A percentile compares a stretch with the other conserved stretches of the same genome.
phyloP scores from a whole-genome alignment of 2,329 filamentous ascomycete species.

The Gnomoniopsis smithogilvyi region DNA sequence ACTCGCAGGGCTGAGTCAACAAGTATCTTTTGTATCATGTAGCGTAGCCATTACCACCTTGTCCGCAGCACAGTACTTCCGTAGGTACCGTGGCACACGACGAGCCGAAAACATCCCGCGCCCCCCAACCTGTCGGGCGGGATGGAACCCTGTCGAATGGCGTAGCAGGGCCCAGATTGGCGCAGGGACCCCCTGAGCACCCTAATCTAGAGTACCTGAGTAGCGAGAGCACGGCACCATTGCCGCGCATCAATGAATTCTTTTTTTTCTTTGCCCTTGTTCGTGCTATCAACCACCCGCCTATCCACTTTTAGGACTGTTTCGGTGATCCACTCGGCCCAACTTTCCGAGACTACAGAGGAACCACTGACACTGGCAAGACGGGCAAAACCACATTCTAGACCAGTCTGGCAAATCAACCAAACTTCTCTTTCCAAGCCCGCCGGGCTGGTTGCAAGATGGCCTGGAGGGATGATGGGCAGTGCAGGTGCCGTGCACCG shows the following conservation, averaged over 20 bases:
- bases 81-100: not conserved
- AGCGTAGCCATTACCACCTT: too few species aligned
- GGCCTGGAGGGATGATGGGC: too few species aligned
- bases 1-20: not conserved
- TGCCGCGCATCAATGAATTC: too few species aligned
- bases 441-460: too few species aligned
- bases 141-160: not conserved
- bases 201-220: not conserved
- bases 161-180: not conserved
- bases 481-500: too few species aligned
- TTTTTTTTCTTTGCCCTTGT: not conserved
- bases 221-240: too few species aligned
- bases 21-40: too few species aligned
- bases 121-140: not conserved
- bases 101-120: not conserved
- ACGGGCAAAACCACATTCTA: too few species aligned
- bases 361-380: not conserved
- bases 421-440: too few species aligned
- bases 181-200: not conserved
- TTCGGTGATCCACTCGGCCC: slow-evolving; percentile 17
- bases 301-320: slow-evolving; percentile 2
- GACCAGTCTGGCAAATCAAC: too few species aligned
- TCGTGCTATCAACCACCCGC: not conserved
- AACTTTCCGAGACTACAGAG: slow-evolving; percentile 16
- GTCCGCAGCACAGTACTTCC: not conserved